A percentile compares a stretch with the other conserved stretches of the same genome.
Evolutionary conservation across 225 moss, liverwort and hornwort species (phyloP).

Genomic region (Polytrichum commune): DNA sequence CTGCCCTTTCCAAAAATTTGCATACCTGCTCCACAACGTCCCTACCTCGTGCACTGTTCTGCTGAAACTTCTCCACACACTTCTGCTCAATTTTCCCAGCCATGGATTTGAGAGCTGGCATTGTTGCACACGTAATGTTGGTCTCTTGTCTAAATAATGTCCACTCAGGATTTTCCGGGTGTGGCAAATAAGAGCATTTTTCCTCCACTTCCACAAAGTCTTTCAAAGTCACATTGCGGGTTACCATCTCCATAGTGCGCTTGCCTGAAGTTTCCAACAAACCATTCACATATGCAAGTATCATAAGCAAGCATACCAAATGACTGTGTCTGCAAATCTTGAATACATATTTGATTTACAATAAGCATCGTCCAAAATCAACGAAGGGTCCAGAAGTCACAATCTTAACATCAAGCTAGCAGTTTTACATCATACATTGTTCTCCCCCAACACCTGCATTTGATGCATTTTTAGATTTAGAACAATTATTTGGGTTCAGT

Average conservation of each 20-base stretch:
- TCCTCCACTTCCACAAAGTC: slow-evolving; percentile 88
- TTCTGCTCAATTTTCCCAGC: slow-evolving; percentile 80
- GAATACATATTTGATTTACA: not conserved
- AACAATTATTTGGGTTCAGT: no score
- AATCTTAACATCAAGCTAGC: no score
- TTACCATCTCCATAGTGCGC: slow-evolving; percentile 72
- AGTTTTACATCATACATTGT: no score
- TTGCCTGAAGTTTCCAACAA: slow-evolving; percentile 28
- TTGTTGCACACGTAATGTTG: slow-evolving; percentile 71
- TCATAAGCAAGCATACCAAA: no score
- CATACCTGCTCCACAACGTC: slow-evolving; percentile 88
- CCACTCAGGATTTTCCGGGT: slow-evolving; percentile 80
- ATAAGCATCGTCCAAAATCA: not conserved
- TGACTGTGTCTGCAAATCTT: not conserved
- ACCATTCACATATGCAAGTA: no score
- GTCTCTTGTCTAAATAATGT: slow-evolving; percentile 86
- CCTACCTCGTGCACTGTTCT: slow-evolving; percentile 75
- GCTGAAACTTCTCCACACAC: slow-evolving; percentile 80
- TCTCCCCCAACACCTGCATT: no score
- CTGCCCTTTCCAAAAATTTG: slow-evolving; percentile 56
- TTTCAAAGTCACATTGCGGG: slow-evolving; percentile 75
- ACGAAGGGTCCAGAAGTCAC: no score
- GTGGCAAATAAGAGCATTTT: slow-evolving; percentile 71
- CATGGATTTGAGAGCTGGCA: slow-evolving; percentile 77
- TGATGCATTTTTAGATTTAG: no score